Evolutionary conservation across 768 basidiomycete genomes (phyloP).

Genomic region (Xerocomellus intermedius): DNA sequence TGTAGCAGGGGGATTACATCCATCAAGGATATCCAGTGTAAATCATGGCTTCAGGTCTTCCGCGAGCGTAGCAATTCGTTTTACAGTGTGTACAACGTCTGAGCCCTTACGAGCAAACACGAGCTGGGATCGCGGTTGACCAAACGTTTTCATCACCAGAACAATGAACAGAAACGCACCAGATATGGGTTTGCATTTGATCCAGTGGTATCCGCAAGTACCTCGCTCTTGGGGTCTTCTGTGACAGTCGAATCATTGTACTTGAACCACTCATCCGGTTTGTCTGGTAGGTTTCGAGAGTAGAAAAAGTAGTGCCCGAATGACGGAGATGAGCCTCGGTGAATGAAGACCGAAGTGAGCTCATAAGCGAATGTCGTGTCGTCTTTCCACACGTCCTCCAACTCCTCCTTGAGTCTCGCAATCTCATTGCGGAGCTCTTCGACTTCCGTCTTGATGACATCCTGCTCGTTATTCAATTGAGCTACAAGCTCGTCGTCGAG

Average conservation of each 20-base stretch:
- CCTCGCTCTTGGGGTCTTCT: conserved; percentile 74
- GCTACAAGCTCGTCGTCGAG: conserved; percentile 58
- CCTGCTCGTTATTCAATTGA: conserved; percentile 54
- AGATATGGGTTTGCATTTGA: conserved; percentile 89
- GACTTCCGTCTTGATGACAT: conserved; percentile 53
- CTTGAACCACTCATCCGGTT: conserved; percentile 89
- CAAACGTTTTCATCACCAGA: background rate
- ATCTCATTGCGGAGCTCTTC: conserved; percentile 51
- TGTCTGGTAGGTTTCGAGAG: conserved; percentile 78
- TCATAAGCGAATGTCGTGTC: conserved; percentile 74
- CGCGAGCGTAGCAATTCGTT: conserved; percentile 45
- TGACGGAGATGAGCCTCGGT: conserved; percentile 83
- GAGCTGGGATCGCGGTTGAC: conserved; percentile 45
- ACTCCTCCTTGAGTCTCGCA: conserved; percentile 55
- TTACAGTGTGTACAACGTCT: conserved; percentile 79
- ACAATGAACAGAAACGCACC: conserved; percentile 43
- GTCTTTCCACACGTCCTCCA: conserved; percentile 76
- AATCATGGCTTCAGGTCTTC: conserved; percentile 31
- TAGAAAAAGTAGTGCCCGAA: conserved; percentile 98
- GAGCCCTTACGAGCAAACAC: conserved; percentile 81
- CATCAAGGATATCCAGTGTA: conserved; percentile 29
- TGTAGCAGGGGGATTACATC: conserved; percentile 14
- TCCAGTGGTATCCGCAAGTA: conserved; percentile 87
- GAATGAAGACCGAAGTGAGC: conserved; percentile 92
- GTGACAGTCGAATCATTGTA: conserved; percentile 92